These are phyloP conservation scores for Rostrohypoxylon terebratum DNA, from an alignment of 495 filamentous ascomycete species.

Conservation along the genomic window DNA sequence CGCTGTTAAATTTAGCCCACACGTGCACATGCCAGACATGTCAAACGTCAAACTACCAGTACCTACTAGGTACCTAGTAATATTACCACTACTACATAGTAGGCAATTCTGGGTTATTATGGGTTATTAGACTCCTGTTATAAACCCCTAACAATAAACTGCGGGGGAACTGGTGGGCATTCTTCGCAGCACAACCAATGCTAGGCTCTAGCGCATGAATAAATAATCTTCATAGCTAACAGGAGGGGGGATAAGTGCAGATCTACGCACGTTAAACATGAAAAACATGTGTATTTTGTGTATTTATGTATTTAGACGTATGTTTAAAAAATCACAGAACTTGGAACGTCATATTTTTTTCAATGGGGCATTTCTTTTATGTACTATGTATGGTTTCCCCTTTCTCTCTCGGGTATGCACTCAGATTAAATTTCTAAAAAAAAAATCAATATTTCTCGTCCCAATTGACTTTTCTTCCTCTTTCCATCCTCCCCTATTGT, in stretches of 20 bases:
- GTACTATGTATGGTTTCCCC: constrained; percentile 18
- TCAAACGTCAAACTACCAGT: not conserved
- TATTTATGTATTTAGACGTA: constrained; percentile 19
- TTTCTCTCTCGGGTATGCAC: constrained; percentile 2
- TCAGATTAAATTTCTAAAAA: constrained; percentile 12
- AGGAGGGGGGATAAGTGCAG: constrained; percentile 21
- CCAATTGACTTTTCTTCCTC: constrained; percentile 13
- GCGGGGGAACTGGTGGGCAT: constrained; percentile 33
- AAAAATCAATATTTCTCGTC: constrained; percentile 24
- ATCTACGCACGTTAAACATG: constrained; percentile 18
- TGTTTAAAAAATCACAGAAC: constrained; percentile 6
- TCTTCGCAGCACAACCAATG: constrained; percentile 10
- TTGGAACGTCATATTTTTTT: constrained; percentile 28
- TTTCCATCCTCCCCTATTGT: not conserved
- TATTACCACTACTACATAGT: no score
- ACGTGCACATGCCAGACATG: not conserved
- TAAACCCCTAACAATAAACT: constrained; percentile 16
- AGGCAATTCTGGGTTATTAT: not conserved
- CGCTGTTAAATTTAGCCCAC: constrained; percentile 23
- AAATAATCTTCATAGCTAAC: constrained; percentile 34
- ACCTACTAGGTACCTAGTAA: no score
- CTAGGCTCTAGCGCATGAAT: constrained; percentile 39
- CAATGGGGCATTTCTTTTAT: constrained; percentile 1
- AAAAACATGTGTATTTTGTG: not conserved
- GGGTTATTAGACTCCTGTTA: constrained; percentile 18